Conservation (phyloP, 2,329 filamentous ascomycete genomes). For the Ilyonectria mors-panacis region DNA sequence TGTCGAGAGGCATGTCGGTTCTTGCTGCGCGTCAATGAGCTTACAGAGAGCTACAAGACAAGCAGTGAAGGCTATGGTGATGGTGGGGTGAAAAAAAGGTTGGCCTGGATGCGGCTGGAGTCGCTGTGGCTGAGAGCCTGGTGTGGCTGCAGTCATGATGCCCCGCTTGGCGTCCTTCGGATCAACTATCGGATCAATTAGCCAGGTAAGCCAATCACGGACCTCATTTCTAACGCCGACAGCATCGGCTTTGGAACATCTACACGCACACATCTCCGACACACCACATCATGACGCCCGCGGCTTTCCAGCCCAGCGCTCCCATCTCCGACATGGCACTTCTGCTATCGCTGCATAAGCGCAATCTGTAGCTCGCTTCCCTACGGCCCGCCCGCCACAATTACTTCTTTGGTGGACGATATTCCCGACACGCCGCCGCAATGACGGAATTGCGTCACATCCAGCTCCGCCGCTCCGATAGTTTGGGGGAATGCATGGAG, state of each 20-base stretch:
- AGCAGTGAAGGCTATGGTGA: constrained; percentile 23
- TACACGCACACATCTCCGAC: constrained; percentile 28
- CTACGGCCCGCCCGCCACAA: constrained; percentile 5
- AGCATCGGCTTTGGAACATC: constrained; percentile 45
- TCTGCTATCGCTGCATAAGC: not conserved
- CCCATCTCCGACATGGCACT: constrained; percentile 30
- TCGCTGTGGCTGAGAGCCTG: constrained; percentile 37
- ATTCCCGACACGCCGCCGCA: not conserved
- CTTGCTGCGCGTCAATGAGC: not conserved
- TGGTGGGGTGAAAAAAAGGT: constrained; percentile 47
- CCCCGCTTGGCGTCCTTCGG: constrained; percentile 23
- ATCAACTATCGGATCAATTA: constrained; percentile 41
- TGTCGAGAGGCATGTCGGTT: constrained; percentile 88
- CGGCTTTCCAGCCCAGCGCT: constrained; percentile 26
- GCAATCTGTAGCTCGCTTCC: no score
- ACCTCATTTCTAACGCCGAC: constrained; percentile 13
- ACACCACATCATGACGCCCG: not conserved
- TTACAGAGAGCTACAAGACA: not conserved
- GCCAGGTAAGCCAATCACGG: not conserved
- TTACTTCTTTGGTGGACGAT: not conserved
- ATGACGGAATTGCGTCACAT: constrained; percentile 4
- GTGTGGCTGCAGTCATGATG: constrained; percentile 16
- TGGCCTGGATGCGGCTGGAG: constrained; percentile 39
- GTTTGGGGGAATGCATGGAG: not conserved
- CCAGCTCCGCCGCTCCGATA: not conserved